Conservation (phyloP, 2,329 filamentous ascomycete species). For the Trichophyton mentagrophytes region DNA sequence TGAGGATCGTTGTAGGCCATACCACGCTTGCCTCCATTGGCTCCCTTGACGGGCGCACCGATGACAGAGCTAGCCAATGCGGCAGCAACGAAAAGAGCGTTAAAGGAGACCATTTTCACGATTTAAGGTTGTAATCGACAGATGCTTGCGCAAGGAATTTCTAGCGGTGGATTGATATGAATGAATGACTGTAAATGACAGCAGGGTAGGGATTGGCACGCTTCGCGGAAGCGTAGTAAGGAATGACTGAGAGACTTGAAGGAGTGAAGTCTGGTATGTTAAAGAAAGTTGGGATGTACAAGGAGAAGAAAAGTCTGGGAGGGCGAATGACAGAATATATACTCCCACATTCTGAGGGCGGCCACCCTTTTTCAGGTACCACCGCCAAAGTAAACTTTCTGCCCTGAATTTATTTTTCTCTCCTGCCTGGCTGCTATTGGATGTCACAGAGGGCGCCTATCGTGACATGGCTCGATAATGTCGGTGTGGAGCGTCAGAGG, state of each 20-base stretch:
- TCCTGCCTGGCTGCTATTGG: not conserved
- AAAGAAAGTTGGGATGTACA: conserved; percentile 3
- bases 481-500: not conserved
- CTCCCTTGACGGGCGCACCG: conserved; percentile 20
- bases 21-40: conserved; percentile 22
- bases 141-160: not conserved
- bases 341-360: not conserved
- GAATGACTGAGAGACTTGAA: conserved; percentile 19
- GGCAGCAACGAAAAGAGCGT: conserved; percentile 21
- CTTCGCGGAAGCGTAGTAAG: conserved; percentile 18
- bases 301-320: conserved; percentile 3
- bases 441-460: not conserved
- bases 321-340: conserved; percentile 1
- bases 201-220: conserved; percentile 11
- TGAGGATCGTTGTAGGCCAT: conserved; percentile 31
- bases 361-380: not conserved
- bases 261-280: conserved; percentile 10
- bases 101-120: conserved; percentile 26
- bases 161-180: not conserved
- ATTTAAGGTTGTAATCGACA: not conserved
- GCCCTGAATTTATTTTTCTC: not conserved
- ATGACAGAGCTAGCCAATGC: conserved; percentile 25
- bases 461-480: conserved; percentile 1
- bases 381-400: not conserved
- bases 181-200: conserved; percentile 11